Evolutionary conservation across 192 early-diverging fungal genomes (phyloP).

Genomic region (Backusella luteola): DNA sequence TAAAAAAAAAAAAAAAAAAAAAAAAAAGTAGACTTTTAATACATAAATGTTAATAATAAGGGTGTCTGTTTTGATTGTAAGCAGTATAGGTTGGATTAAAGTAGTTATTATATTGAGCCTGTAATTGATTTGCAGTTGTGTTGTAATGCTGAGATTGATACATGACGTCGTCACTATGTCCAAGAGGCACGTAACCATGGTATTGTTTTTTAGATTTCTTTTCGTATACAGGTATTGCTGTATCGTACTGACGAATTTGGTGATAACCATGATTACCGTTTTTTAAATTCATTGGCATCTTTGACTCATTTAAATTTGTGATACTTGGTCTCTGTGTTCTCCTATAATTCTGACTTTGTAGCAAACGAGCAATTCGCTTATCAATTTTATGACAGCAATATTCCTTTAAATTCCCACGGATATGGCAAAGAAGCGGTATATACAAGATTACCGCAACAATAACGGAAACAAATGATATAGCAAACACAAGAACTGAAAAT

Average conservation of each 20-base stretch:
- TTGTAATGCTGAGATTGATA: neutral
- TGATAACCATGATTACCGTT: neutral
- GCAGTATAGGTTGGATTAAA: neutral
- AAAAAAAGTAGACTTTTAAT: neutral
- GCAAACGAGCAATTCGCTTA: slow-evolving; percentile 42
- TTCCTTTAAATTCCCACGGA: slow-evolving; percentile 87
- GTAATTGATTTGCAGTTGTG: neutral
- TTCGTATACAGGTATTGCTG: neutral
- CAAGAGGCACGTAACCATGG: neutral
- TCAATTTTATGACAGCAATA: slow-evolving; percentile 89
- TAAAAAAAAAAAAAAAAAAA: neutral
- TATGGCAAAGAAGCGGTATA: slow-evolving; percentile 74
- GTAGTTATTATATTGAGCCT: neutral
- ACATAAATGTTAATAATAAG: neutral
- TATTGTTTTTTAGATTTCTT: neutral
- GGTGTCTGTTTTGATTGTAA: neutral
- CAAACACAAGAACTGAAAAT: slow-evolving; percentile 63
- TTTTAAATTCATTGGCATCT: neutral
- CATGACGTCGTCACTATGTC: neutral
- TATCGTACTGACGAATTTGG: neutral
- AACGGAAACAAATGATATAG: slow-evolving; percentile 48
- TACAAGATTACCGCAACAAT: slow-evolving; percentile 67
- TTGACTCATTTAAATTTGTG: neutral
- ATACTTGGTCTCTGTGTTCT: neutral
- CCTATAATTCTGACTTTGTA: neutral